phyloP scores from a whole-genome alignment of 768 basidiomycete genomes.

The Boletus edulis region DNA sequence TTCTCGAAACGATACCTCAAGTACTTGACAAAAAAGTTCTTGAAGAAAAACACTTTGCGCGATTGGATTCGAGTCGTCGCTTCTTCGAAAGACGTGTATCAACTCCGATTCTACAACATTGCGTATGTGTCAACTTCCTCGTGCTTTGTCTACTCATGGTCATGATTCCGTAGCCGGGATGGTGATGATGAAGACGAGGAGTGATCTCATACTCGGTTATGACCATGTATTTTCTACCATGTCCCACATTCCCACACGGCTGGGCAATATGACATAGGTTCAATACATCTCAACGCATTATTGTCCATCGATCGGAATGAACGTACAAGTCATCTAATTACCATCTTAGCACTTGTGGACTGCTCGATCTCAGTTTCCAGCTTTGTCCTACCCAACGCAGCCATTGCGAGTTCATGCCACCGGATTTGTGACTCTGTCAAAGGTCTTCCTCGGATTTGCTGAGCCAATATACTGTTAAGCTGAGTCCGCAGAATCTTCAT shows the following conservation, averaged over 20 bases:
- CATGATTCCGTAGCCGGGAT: slow-evolving; percentile 33
- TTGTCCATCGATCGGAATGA: background rate
- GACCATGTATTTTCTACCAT: background rate
- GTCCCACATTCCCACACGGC: background rate
- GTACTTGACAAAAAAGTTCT: slow-evolving; percentile 98
- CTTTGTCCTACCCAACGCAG: slow-evolving; percentile 55
- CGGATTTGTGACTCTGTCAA: slow-evolving; percentile 55
- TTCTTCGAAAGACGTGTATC: slow-evolving; percentile 88
- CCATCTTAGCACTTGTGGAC: slow-evolving; percentile 11
- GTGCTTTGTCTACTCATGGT: background rate
- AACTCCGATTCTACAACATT: slow-evolving; percentile 94
- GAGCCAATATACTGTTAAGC: slow-evolving; percentile 55
- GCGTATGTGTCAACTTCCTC: slow-evolving; percentile 49
- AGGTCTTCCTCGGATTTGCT: slow-evolving; percentile 62
- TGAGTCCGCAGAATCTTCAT: slow-evolving; percentile 76
- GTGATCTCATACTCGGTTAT: slow-evolving; percentile 13
- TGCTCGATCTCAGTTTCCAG: slow-evolving; percentile 28
- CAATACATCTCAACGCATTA: background rate
- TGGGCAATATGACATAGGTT: slow-evolving; percentile 8
- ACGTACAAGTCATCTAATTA: slow-evolving; percentile 13
- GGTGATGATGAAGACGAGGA: slow-evolving; percentile 60
- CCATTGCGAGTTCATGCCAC: slow-evolving; percentile 75
- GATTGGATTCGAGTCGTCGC: slow-evolving; percentile 99
- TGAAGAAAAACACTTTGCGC: slow-evolving; percentile 95
- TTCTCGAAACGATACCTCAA: slow-evolving; percentile 98